Conservation (phyloP, 805 yeast genomes). For the Barnettozyma botsteinii region DNA sequence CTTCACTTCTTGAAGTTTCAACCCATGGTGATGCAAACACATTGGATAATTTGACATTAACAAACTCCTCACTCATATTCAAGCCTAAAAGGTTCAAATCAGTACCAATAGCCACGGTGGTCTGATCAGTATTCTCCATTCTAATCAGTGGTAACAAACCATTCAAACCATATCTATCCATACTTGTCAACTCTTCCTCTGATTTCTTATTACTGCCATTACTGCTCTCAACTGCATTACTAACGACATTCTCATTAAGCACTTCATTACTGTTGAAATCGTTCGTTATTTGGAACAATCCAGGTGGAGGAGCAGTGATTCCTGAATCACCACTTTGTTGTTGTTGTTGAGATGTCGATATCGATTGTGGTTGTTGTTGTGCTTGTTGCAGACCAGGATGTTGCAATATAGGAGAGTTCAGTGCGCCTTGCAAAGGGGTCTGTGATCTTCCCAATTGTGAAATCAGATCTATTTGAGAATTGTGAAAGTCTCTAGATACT, state of each 20-base stretch:
- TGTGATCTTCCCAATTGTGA: slow-evolving; percentile 12
- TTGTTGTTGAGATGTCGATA: slow-evolving; percentile 4
- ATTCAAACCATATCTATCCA: slow-evolving; percentile 61
- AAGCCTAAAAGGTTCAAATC: slow-evolving; percentile 66
- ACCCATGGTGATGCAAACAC: slow-evolving; percentile 92
- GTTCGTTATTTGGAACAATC: slow-evolving; percentile 6
- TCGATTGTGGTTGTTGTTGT: slow-evolving; percentile 6
- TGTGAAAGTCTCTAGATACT: slow-evolving; percentile 7
- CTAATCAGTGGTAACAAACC: slow-evolving; percentile 56
- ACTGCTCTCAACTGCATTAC: too few relatives aligned
- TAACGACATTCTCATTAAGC: too few relatives aligned
- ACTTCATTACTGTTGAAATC: not conserved
- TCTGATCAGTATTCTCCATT: slow-evolving; percentile 57
- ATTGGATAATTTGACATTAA: slow-evolving; percentile 41
- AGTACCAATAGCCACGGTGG: slow-evolving; percentile 66
- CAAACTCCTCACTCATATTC: slow-evolving; percentile 39
- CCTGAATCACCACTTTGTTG: not conserved
- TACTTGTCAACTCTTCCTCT: slow-evolving; percentile 32
- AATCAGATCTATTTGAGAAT: slow-evolving; percentile 5
- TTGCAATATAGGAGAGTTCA: slow-evolving; percentile 8
- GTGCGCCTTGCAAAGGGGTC: slow-evolving; percentile 15
- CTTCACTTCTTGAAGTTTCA: slow-evolving; percentile 84
- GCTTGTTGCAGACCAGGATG: slow-evolving; percentile 7
- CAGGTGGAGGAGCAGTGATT: slow-evolving; percentile 7
- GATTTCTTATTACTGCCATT: slow-evolving; percentile 8